Evolutionary conservation across 2,329 filamentous ascomycete species (phyloP).

Genomic region (Pseudogymnoascus pannorum): DNA sequence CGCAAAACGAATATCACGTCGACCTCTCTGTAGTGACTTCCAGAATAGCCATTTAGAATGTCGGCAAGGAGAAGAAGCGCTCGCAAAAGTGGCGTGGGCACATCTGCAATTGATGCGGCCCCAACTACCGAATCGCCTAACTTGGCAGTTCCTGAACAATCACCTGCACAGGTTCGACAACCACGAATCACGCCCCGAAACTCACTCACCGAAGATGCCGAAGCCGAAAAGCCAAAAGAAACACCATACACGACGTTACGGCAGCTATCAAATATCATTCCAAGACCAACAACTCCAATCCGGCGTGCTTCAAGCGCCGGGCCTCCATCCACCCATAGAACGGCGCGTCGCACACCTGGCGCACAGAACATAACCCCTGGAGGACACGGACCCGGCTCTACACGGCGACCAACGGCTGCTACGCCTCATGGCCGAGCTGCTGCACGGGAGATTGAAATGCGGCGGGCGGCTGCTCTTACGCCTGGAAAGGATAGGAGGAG

Average conservation of each 20-base stretch:
- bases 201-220: slow-evolving; percentile 17
- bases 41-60: neutral
- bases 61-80: neutral
- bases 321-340: slow-evolving; percentile 22
- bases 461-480: slow-evolving; percentile 52
- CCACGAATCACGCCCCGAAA: slow-evolving; percentile 22
- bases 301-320: slow-evolving; percentile 26
- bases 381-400: slow-evolving; percentile 20
- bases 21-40: neutral
- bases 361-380: slow-evolving; percentile 23
- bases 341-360: slow-evolving; percentile 22
- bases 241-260: slow-evolving; percentile 24
- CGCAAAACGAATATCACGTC: slow-evolving; percentile 1
- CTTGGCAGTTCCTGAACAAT: neutral
- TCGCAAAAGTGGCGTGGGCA: neutral
- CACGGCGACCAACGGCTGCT: slow-evolving; percentile 19
- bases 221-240: slow-evolving; percentile 16
- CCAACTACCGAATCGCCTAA: neutral
- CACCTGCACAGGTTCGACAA: slow-evolving; percentile 11
- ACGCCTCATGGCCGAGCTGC: slow-evolving; percentile 58
- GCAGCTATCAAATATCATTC: slow-evolving; percentile 21
- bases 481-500: slow-evolving; percentile 51
- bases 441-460: slow-evolving; percentile 49
- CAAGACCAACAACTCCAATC: slow-evolving; percentile 27
- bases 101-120: neutral